Evolutionary conservation across 495 filamentous ascomycete genomes (phyloP), one percentile per base, ranked within the genome.

Genomic region (Rusavskia elegans): DNA sequence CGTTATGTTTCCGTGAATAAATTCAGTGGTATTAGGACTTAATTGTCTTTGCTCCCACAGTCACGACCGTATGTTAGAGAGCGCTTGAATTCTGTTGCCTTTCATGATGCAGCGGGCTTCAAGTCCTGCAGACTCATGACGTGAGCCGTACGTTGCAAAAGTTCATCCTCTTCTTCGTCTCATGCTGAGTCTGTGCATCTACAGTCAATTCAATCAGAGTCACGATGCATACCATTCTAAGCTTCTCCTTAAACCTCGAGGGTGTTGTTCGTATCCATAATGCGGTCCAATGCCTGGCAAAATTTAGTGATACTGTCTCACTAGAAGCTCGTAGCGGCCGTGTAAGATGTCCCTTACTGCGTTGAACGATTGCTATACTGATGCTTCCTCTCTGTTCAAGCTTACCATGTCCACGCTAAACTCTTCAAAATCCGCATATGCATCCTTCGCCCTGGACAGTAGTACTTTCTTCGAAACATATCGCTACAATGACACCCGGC

Each of bases 351-450:
- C 20, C 17, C 17, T 9, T 37, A 9, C 16, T 35, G 7, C 11
- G 10, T 20, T 5, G 10, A 37, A 23, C 17, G 35, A 38, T 40
- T 27, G 17, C 8, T 29, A 2, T 3, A 19, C 46, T 46, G 19
- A 48, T 53, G 6, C 7, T 27, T 21, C 2, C 0, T 35, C 25
- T 25, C 7, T 17, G 27, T 13, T 57, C 48, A 55, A 94, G 85
- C 79, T 96, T 44, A 76, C 82, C 19, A 63, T 98, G 48, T 89
- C 85, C 35, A 81, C 86, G 2, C 71, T 98, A 38, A 98, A 97
- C 66, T 76, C 81, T n/a, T 87, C 89, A 16, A 94, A 93, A 62
- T 93, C 92, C 20, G 88, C 88, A 39, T 95, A 95, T 68, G 80
- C 84, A 0, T 86, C 85, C 16, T 85, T 95, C 58, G 76, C 76